These are phyloP conservation scores for Takashimella tepidaria DNA, from an alignment of 1,284 basidiomycete genomes.

Conservation along the genomic window DNA sequence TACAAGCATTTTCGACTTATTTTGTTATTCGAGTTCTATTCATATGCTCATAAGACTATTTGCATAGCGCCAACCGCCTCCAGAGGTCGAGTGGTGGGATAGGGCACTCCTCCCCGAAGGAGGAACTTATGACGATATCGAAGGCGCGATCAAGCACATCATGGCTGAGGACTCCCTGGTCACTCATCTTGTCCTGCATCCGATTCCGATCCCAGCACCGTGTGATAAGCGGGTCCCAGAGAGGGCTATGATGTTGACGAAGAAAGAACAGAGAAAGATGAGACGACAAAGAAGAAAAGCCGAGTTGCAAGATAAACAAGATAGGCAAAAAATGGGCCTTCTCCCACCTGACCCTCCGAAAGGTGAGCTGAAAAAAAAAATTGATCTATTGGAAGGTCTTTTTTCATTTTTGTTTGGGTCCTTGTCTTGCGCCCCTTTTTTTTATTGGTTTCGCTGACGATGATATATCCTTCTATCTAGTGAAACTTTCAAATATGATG, in stretches of 20 bases:
- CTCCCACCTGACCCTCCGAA: constrained; percentile 93
- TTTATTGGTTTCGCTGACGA: constrained; percentile 6
- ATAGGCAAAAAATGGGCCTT: constrained; percentile 92
- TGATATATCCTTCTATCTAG: constrained; percentile 48
- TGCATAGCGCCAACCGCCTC: constrained; percentile 69
- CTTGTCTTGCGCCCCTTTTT: background rate
- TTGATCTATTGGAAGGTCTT: background rate
- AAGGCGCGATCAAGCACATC: constrained; percentile 46
- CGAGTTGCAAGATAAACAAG: constrained; percentile 89
- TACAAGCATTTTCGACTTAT: constrained; percentile 1
- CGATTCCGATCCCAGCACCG: constrained; percentile 90
- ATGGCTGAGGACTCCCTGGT: constrained; percentile 71
- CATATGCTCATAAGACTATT: background rate
- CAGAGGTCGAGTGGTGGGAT: constrained; percentile 97
- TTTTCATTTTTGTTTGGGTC: background rate
- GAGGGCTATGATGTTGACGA: constrained; percentile 83
- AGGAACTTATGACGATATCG: constrained; percentile 71
- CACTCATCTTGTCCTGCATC: constrained; percentile 90
- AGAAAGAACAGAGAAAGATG: constrained; percentile 97
- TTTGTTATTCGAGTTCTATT: background rate
- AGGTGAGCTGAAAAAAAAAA: constrained; percentile 57
- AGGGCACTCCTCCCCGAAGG: constrained; percentile 68
- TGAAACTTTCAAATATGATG: constrained; percentile 94
- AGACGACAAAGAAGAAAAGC: constrained; percentile 79
- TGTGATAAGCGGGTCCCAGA: constrained; percentile 67